phyloP scores from a whole-genome alignment of 371 early-diverging fungal species.

The Haplosporangium sp. region DNA sequence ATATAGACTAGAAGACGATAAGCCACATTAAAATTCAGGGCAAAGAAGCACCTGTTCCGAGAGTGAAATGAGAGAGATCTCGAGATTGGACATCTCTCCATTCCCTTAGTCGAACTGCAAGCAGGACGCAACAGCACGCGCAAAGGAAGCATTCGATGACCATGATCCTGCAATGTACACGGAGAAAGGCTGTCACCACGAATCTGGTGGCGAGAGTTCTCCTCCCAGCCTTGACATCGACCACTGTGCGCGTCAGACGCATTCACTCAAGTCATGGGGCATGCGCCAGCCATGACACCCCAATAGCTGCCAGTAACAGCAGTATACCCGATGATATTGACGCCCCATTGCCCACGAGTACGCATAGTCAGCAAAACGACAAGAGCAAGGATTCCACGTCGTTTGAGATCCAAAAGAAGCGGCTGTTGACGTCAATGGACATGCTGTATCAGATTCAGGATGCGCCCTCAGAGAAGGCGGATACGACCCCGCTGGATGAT shows the following conservation, averaged over 20 bases:
- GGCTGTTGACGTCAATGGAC: slow-evolving; percentile 46
- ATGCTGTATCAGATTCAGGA: slow-evolving; percentile 52
- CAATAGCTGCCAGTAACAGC: slow-evolving; percentile 1
- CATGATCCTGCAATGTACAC: slow-evolving; percentile 30
- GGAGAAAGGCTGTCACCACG: slow-evolving; percentile 16
- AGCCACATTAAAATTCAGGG: neutral
- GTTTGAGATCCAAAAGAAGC: slow-evolving; percentile 38
- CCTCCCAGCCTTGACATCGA: slow-evolving; percentile 18
- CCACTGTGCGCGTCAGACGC: slow-evolving; percentile 2
- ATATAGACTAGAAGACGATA: neutral
- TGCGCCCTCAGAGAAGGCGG: slow-evolving; percentile 38
- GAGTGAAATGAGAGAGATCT: too few relatives aligned
- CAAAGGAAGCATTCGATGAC: neutral
- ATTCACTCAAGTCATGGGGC: slow-evolving; percentile 15
- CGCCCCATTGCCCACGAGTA: slow-evolving; percentile 16
- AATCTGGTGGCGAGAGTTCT: slow-evolving; percentile 2
- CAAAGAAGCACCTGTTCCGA: neutral
- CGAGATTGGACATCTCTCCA: neutral
- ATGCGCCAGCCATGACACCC: slow-evolving; percentile 1
- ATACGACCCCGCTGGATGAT: slow-evolving; percentile 36
- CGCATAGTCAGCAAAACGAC: neutral
- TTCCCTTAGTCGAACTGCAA: neutral
- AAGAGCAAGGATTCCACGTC: neutral
- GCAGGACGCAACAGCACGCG: neutral
- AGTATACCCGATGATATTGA: slow-evolving; percentile 42